Evolutionary conservation across 495 filamentous ascomycete species (phyloP), one percentile per base, ranked within the genome.

Genomic region (Podospora sp.): DNA sequence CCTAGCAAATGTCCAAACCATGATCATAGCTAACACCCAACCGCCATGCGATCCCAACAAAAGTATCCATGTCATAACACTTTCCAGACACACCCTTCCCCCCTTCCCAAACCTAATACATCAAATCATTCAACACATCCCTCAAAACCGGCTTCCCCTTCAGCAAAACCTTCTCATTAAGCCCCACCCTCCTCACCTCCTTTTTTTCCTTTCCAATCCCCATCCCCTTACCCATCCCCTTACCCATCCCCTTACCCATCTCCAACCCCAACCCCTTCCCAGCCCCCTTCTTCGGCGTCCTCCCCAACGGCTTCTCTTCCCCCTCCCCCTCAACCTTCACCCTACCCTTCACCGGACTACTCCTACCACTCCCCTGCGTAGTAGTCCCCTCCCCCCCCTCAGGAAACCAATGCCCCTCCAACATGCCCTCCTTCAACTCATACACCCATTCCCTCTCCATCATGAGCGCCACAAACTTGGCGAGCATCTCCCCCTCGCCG

Each of bases 371-470:
- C 29, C 33, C 46, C 53, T n/a, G 12, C 49, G 40, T 18, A 20
- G n/a, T n/a, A n/a, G n/a, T n/a, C n/a, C 2, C 51, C 16, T 18
- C 63, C 6, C 20, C 65, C 50, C 58, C 49, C 26, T 40, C 83
- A 16, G 88, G 85, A 67, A 90, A 92, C 56, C 82, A 71, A 79
- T 96, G 93, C n/a, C 79, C 83, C 11, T 90, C 86, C 52, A 90
- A 72, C 26, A 90, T 91, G 0, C 80, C 81, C 5, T 65, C 71
- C 0, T 86, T 87, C 24, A 97, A 66, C 65, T 97, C 86, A 60
- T 91, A 90, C 6, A 92, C 78, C 94, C 94, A 97, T 2, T 83
- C 81, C 35, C 84, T 85, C 40, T 80, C 76, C 72, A 93, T 88
- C 78, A 96, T 92, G 55, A 97, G 75, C 20, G 77, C 74, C n/a